Conservation (phyloP, 495 filamentous ascomycete genomes). For the Aspergillus avenaceus region DNA sequence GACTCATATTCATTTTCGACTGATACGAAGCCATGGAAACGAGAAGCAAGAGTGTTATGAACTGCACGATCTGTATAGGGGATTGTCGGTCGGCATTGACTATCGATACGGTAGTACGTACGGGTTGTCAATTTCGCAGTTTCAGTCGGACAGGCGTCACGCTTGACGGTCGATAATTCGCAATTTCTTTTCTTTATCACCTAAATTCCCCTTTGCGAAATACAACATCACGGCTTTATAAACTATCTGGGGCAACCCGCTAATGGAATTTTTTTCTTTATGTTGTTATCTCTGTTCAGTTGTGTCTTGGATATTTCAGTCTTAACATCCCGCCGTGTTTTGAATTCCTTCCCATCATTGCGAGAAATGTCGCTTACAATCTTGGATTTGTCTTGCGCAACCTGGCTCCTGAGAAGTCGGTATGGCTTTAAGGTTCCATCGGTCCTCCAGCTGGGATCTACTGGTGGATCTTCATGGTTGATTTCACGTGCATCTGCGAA, state of each 20-base stretch:
- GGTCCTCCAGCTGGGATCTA: not conserved
- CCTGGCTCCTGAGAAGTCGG: not conserved
- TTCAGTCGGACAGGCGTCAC: not conserved
- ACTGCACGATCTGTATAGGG: conserved; percentile 29
- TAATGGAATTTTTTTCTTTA: conserved; percentile 27
- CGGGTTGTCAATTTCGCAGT: conserved; percentile 4
- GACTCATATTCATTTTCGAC: conserved; percentile 8
- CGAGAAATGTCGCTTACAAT: not conserved
- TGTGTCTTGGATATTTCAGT: not conserved
- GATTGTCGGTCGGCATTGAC: conserved; percentile 4
- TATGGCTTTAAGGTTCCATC: too few relatives aligned
- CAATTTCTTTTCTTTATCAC: conserved; percentile 1
- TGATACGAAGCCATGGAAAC: conserved; percentile 28
- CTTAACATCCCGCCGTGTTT: not conserved
- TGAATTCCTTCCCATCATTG: conserved; percentile 13
- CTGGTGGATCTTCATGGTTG: not conserved
- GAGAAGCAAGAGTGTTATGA: conserved; percentile 36
- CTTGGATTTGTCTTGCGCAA: not conserved
- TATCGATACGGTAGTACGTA: conserved; percentile 4
- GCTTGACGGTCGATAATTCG: conserved; percentile 2
- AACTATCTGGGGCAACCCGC: conserved; percentile 33
- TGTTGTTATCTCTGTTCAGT: conserved; percentile 18
- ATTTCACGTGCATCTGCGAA: not conserved
- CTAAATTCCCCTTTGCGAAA: conserved; percentile 11
- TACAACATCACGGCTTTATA: conserved; percentile 23